Evolutionary conservation across 345 rosid species (phyloP), one percentile per base, ranked within the genome.

Genomic region (Raphanus raphanistrum): DNA sequence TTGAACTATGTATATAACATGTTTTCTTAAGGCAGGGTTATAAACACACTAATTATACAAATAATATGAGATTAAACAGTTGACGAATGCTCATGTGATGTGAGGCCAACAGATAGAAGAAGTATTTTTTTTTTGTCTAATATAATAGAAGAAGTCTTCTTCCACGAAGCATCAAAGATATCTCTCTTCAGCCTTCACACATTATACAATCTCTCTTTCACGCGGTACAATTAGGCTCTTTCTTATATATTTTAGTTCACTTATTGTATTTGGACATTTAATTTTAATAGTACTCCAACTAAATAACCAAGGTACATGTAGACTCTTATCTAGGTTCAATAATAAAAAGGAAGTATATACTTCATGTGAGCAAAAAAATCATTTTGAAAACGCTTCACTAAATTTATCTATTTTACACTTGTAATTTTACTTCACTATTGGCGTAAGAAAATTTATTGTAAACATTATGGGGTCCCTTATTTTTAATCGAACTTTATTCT

Each of bases 101-200:
- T 63, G 70, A 55, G 66, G 66, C 59, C 32, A 76, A 36, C 43
- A 62, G 33, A 68, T 60, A 63, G 69, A 68, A 74, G 71, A 75
- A 75, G 83, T 80, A 76, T 70, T 75, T 69, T 69, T 55, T 21
- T 21, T 21, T 21, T 21, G 21, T 21, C 21, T 21, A 21, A 21
- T 21, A 21, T 21, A 21, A 68, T 60, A 63, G 69, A 68, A 74
- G 71, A 75, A 75, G 83, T 80, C 79, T 70, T 75, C 73, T 75
- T 55, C 43, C 70, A 86, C 80, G 89, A 86, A 87, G 83, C 91
- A 86, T 87, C 90, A 87, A 84, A 21, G 80, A 79, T 63, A 67
- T 77, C 38, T 50, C 63, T 66, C 59, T 63, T 59, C 33, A 59
- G 33, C 63, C 33, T 10, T 72, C 83, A 79, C 83, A 79, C 76